Base-by-base conservation (phyloP, 352 stramenopile genomes). In the Phytophthora fragariaefolia region DNA sequence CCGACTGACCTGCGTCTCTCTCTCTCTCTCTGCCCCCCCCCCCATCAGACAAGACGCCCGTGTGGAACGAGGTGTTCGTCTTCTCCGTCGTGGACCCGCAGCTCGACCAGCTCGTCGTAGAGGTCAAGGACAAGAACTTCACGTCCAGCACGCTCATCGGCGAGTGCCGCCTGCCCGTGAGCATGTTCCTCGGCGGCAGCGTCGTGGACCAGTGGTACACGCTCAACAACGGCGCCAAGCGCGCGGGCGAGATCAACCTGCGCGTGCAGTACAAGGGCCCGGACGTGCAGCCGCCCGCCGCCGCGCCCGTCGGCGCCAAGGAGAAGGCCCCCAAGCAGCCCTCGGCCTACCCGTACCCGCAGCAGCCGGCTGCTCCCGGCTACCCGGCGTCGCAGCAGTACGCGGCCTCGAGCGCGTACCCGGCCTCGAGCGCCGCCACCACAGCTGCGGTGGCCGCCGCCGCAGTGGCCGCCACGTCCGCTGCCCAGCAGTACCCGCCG, bases 61-160 rank as follows among this genome's bases (percentile, higher is more conserved):
- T 89, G 24, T 95, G 87, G 87, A 92, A 95, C 60, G 83, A 95
- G 59, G 82, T 86, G 57, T 95, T 95, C 55, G 78, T 89, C 32
- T 93, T 95, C 55, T 38, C 87, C 5, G 79, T 90, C n/a, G 73
- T 81, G 49, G 83, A 93, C 58, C 72, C 83, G 43, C 82, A 95
- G 63, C 65, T 90, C 42, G 85, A 92, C 54, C 80, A 93, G 69
- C 64, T 95, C 56, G 61, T 80, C 43, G 74, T 95, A 38, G 69
- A 92, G 54, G 83, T 95, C 61, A 92, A 92, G 70, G 85, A 95
- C 80, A 92, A 92, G 69, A 95, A 92, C 64, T 92, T 92, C 50
- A 91, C 83, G 17, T 71, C 81, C 50, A 92, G 85, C 55, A 78
- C 71, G 12, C 75, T 93, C 30, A 95, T 95, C 47, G 87, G 87